Conservation (phyloP, 2,329 filamentous ascomycete genomes). For the Aotearoamyces nothofagi region DNA sequence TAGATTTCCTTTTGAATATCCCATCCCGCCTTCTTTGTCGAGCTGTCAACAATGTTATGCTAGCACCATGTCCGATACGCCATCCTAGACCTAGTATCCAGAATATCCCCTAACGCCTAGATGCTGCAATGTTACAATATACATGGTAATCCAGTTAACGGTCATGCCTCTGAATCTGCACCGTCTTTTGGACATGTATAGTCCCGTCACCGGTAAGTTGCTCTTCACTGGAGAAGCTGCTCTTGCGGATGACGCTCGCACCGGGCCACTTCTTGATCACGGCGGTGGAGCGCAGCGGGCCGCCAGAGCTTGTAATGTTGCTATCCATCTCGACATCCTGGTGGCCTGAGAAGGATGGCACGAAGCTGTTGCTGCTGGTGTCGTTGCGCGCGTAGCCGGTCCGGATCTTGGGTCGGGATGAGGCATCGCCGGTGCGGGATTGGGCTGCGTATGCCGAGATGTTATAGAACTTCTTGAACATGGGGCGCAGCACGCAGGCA, state of each 20-base stretch:
- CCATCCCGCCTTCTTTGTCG: too few species aligned
- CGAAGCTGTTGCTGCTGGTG: neutral
- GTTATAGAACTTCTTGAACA: conserved; percentile 18
- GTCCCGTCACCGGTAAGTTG: neutral
- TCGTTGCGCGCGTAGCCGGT: neutral
- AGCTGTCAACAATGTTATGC: too few species aligned
- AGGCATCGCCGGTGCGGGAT: neutral
- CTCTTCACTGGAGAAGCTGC: neutral
- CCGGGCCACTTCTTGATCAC: neutral
- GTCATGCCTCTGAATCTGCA: neutral
- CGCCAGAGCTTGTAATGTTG: neutral
- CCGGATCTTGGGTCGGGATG: neutral
- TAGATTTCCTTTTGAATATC: too few species aligned
- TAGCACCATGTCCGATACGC: too few species aligned
- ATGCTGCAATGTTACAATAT: too few species aligned
- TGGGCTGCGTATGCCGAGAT: conserved; percentile 2
- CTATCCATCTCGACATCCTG: neutral
- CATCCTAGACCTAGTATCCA: too few species aligned
- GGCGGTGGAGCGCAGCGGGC: too few species aligned
- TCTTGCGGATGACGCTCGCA: neutral
- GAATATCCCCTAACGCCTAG: too few species aligned
- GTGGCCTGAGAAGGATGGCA: neutral
- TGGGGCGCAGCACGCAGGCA: conserved; percentile 30
- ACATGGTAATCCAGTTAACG: too few species aligned
- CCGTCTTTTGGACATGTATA: neutral